Base-by-base conservation (phyloP, 2,329 filamentous ascomycete species). In the Fusarium sp. region DNA sequence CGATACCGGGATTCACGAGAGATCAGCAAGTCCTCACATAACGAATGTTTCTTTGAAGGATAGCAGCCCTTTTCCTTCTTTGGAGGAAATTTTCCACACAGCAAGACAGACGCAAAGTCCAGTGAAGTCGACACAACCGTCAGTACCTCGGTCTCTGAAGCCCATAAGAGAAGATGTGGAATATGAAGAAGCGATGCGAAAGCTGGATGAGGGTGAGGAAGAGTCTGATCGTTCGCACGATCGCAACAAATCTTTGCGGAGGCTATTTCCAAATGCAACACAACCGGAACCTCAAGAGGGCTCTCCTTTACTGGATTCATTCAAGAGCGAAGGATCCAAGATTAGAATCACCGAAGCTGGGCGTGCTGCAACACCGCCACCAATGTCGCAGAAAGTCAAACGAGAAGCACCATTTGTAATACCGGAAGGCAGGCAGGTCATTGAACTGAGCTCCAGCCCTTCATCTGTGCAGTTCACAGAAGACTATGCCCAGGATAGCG, bases 161-260 rank as follows among this genome's bases (percentile, higher is more conserved):
- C 58, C 66, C 3, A 63, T 64, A 2, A 53, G 53, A 41, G 65
- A 52, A 6, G 73, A 80, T 48, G 31, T 64, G 3, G 78, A 78
- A 11, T 81, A 81, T 46, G 75, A 81, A 33, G 78, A 78, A 49
- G 76, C 73, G 10, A 81, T 81, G 75, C 74, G 73, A 25, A 77
- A 70, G 25, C 63, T 80, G 1, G 80, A 81, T 21, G 71, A 73
- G 3, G 72, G 65, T 2, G 71, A 71, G 1, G 70, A 72, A 14
- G 63, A 71, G 19, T 70, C 71, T 15, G 70, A 72, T 25, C 55
- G 29, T n/a, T 56, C 63, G 7, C 58, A 63, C 3, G 67, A 66
- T 15, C 59, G 61, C 23, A 70, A 70, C 25, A 71, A 65, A 36
- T 62, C 70, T 19, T 62, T 62, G 31, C 65, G 65, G 27, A 68